A percentile compares a stretch with the other conserved stretches of the same genome.
Evolutionary conservation across 1,284 basidiomycete species (phyloP).

Genomic region (Tetrapyrgos nigripes): DNA sequence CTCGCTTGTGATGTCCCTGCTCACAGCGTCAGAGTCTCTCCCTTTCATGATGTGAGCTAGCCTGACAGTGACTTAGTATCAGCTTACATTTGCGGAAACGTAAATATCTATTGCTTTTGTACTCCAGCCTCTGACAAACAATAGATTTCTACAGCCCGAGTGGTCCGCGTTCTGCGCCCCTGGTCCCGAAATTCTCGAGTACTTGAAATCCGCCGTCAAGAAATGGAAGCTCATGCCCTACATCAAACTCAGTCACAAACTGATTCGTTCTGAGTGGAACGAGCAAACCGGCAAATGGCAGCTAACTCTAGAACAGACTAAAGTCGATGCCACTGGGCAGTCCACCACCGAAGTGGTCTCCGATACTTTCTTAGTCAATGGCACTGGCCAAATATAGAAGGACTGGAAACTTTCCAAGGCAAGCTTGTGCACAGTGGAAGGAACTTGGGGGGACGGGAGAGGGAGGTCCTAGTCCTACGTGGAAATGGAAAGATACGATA

Average conservation of each 20-base stretch:
- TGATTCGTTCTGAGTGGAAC: constrained; percentile 56
- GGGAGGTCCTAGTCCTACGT: constrained; percentile 31
- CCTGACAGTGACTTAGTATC: constrained; percentile 48
- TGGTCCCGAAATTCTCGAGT: constrained; percentile 60
- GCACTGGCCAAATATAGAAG: constrained; percentile 65
- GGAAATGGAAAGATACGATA: constrained; percentile 51
- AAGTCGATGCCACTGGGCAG: not conserved
- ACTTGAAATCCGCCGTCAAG: constrained; percentile 58
- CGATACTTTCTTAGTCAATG: constrained; percentile 55
- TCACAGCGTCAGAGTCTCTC: constrained; percentile 45
- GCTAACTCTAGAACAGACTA: constrained; percentile 50
- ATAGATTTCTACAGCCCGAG: constrained; percentile 43
- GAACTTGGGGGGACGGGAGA: constrained; percentile 58
- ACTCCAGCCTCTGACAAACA: not conserved
- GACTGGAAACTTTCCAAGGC: constrained; percentile 55
- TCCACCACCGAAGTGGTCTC: constrained; percentile 49
- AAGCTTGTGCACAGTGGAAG: constrained; percentile 60
- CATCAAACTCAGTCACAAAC: constrained; percentile 60
- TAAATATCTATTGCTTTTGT: constrained; percentile 20
- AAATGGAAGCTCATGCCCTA: constrained; percentile 62
- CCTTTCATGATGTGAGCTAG: not conserved
- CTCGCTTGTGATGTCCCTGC: constrained; percentile 64
- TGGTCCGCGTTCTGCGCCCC: constrained; percentile 68
- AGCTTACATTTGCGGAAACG: constrained; percentile 65
- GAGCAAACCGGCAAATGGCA: constrained; percentile 60